Evolutionary conservation across 805 yeast species (phyloP).

Genomic region (Kazachstania viticola): DNA sequence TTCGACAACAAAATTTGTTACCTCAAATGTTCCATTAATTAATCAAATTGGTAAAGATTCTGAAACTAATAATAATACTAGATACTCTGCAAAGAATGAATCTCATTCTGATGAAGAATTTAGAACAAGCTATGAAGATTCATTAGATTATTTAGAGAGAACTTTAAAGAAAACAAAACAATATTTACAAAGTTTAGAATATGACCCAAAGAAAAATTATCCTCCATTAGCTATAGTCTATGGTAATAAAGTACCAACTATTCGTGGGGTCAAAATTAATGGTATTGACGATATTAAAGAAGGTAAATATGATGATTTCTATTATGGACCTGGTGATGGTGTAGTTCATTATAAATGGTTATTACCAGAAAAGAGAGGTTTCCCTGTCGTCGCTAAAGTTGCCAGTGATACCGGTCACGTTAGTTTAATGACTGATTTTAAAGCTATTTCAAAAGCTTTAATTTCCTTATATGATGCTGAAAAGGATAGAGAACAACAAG

Average conservation of each 20-base stretch:
- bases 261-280: conserved; percentile 62
- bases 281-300: conserved; percentile 49
- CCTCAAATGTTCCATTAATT: conserved; percentile 6
- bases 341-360: conserved; percentile 76
- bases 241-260: conserved; percentile 76
- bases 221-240: conserved; percentile 81
- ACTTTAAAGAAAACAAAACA: conserved; percentile 49
- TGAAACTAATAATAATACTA: background rate
- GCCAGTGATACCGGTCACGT: conserved; percentile 67
- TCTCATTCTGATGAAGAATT: conserved; percentile 12
- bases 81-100: conserved; percentile 3
- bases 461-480: conserved; percentile 53
- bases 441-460: conserved; percentile 62
- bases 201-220: conserved; percentile 40
- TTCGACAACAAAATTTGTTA: conserved; percentile 5
- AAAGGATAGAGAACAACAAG: conserved; percentile 10
- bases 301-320: conserved; percentile 67
- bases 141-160: conserved; percentile 50
- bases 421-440: conserved; percentile 61
- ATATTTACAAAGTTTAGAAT: conserved; percentile 46
- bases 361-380: conserved; percentile 68
- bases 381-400: conserved; percentile 58
- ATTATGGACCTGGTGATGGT: conserved; percentile 89
- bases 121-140: conserved; percentile 34
- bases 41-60: conserved; percentile 3